Evolutionary conservation across 768 basidiomycete genomes (phyloP), one percentile per base, ranked within the genome.

Genomic region (Mycena leptocephala): DNA sequence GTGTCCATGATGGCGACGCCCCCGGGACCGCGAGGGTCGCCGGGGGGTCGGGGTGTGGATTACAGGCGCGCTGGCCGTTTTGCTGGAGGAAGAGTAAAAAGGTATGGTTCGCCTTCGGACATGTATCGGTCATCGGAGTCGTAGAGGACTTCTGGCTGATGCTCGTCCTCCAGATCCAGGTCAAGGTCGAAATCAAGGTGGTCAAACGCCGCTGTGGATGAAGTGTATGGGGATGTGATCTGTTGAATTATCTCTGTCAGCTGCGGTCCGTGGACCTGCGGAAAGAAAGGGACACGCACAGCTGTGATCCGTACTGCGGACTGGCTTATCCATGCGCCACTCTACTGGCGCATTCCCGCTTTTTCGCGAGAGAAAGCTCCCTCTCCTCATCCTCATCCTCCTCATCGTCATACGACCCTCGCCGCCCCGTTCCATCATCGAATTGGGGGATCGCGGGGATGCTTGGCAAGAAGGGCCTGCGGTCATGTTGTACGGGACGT

Each of bases 281-380:
- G 63, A 59, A 48, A 41, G 35, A 39, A 58, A 39, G 58, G 30
- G 51, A 67, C 37, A 78, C 74, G 73, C 37, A 78, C 74, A 66
- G 73, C 61, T 46, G 74, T 76, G 53, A 64, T 77, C 53, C 72
- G 74, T 24, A 75, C 74, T 58, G 77, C 77, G 62, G 77, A 76
- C 67, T 78, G 77, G 33, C 33, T 77, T 41, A 78, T 76, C 77
- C 77, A 78, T 22, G 74, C 77, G 10, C 74, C 8, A 78, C 77
- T n/a, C 77, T 64, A 14, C 41, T 26, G 13, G 71, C 77, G 70
- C 72, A 70, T 39, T 78, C 77, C 58, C 71, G 70, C 77, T 76
- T 67, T 67, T 76, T 76, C 16, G 74, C 77, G 43, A 70, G 68
- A 33, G 58, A 56, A 10, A 37, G 26, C 41, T 77, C 76, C 37